These are phyloP conservation scores for Phytopythium vexans DNA, from an alignment of 352 stramenopile genomes.

Conservation along the genomic window DNA sequence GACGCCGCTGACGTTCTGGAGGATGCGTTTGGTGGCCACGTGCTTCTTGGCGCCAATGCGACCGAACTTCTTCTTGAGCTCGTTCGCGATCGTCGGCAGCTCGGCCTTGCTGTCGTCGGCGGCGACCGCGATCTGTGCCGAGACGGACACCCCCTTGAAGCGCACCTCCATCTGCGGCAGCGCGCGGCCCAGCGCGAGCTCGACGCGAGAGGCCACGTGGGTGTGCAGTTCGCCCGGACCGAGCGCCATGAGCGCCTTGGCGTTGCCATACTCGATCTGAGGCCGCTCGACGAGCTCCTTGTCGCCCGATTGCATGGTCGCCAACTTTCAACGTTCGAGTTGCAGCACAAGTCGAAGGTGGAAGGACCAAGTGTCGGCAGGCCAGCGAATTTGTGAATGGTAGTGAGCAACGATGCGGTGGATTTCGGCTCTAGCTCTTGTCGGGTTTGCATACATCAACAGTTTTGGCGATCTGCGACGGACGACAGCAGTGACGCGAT, in stretches of 20 bases:
- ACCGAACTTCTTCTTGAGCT: conserved; percentile 13
- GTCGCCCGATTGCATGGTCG: no score
- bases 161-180: conserved; percentile 48
- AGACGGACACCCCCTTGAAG: conserved; percentile 31
- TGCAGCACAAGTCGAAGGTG: no score
- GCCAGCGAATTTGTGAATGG: no score
- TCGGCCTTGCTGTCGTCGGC: conserved; percentile 9
- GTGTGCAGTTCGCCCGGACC: conserved; percentile 26
- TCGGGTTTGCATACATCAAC: no score
- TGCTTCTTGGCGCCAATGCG: conserved; percentile 11
- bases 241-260: conserved; percentile 29
- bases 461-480: no score
- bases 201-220: conserved; percentile 21
- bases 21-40: conserved; percentile 16
- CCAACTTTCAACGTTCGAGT: no score
- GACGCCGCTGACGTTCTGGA: no score
- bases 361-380: no score
- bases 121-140: conserved; percentile 22
- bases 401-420: no score
- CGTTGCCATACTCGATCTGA: conserved; percentile 31
- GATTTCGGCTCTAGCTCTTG: no score
- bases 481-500: no score
- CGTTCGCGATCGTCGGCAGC: conserved; percentile 24
- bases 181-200: conserved; percentile 17
- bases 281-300: no score